Evolutionary conservation across 495 filamentous ascomycete species (phyloP), one percentile per base, ranked within the genome.

Genomic region (Xanthoparmelia taractica): DNA sequence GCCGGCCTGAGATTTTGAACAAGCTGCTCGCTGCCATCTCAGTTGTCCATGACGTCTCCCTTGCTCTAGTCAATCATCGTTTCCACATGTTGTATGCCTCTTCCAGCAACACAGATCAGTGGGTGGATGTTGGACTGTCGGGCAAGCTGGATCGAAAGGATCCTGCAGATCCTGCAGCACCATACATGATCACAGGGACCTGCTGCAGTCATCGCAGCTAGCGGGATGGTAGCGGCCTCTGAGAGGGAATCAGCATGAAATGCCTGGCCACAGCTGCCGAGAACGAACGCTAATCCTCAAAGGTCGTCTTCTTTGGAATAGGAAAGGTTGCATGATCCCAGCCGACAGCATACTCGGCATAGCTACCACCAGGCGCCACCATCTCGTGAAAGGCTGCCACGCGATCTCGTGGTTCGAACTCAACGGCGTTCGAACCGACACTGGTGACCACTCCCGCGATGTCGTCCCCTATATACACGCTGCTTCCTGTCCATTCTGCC

Each of bases 11-110:
- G 72, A 20, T 72, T 76, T 13, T 73, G 62, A 0, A 86, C 75
- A 29, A 88, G 75, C 4, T 80, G 76, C 0, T 79, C 79, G 54
- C 84, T 73, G 15, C 85, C 84, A 0, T 76, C 72, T 25, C 88
- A 85, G 68, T 93, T 92, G 74, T 92, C 89, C 59, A 92, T 74
- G 0, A 75, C 72, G 68, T 93, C 89, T 56, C 89, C 89, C 70
- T 87, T 88, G 59, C 66, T 67, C 41, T 69, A 70, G 69, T 88
- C 84, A 47, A 93, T 78, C 38, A 90, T 71, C 0, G 67, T 72
- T 69, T 83, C 77, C 1, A 90, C 85, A 66, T 81, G 83, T 7
- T 79, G 47, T 17, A 69, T 72, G 13, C 83, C 82, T 25, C 75
- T 74, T 2, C 88, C 88, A 2, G 88, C 88, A 8, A 92, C 76